Base-by-base conservation (phyloP, 352 stramenopile species). In the Poterioochromonas sp. region DNA sequence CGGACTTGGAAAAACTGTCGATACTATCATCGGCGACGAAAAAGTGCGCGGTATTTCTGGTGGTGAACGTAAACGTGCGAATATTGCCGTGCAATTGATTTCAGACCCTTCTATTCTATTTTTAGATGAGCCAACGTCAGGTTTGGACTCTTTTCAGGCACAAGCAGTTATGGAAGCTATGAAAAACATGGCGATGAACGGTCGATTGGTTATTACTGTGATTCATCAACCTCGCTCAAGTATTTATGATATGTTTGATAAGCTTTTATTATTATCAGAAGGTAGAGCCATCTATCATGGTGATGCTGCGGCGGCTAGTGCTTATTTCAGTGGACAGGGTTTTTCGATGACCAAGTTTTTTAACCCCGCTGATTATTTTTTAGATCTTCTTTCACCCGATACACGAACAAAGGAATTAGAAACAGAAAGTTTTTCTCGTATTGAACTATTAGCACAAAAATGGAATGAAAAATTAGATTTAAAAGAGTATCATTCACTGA, bases 91-190 rank as follows among this genome's bases (percentile, higher is more conserved):
- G 0, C 88, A 94, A 73, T 85, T 94, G 34, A 87, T 92, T 35
- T 63, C 85, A 26, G 90, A 92, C 80, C 89, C 89, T 18, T 89
- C 85, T 82, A 85, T 93, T 54, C 54, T 93, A 53, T 91, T 94
- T 78, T 69, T 92, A 51, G 88, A 94, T 62, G 88, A 86, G 63
- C 83, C 83, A 41, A 87, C 83, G 20, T 83, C 39, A 3, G 83
- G 83, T 39, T 77, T 86, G 8, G 82, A 86, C 73, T 83, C 80
- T 0, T 85, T 86, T 49, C 34, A 37, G 8, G 63, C 63, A 40
- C 29, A 39, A 15, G 3, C 5, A 51, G 37, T 74, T 3, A 54
- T 74, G 35, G 40, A 51, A 32, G 40, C 40, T 5, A 18, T 74
- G 20, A 15, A 35, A 58, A 35, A 2, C 22, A 3, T 74, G 40